Conservation (phyloP, 345 rosid species). For the Dipteronia sinensis region DNA sequence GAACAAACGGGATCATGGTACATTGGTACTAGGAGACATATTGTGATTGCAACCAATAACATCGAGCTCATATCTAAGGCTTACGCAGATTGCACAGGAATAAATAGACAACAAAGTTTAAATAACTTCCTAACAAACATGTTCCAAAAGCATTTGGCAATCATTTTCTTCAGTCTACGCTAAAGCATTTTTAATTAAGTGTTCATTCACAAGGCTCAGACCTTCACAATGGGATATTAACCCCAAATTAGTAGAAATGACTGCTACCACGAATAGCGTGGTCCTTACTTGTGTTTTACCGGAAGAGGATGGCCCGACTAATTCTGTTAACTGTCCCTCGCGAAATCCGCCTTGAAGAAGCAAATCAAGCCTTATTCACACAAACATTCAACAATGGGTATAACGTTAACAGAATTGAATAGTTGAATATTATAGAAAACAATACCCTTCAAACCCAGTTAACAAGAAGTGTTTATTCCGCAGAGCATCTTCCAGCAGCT, state of each 20-base stretch:
- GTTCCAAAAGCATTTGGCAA: no score
- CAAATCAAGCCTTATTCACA: slow-evolving; percentile 55
- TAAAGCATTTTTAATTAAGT: no score
- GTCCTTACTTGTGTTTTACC: slow-evolving; percentile 84
- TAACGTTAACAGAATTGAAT: background rate
- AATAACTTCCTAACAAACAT: no score
- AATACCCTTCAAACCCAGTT: slow-evolving; percentile 67
- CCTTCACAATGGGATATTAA: no score
- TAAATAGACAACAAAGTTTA: no score
- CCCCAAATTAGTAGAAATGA: no score
- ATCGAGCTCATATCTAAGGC: background rate
- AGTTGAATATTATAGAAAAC: no score
- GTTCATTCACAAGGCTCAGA: no score
- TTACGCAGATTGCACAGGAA: background rate
- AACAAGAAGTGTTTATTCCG: slow-evolving; percentile 46
- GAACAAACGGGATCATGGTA: background rate
- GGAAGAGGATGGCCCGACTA: slow-evolving; percentile 85
- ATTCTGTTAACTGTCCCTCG: slow-evolving; percentile 72
- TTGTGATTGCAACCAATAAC: no score
- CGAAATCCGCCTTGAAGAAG: slow-evolving; percentile 70
- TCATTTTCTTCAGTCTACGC: no score
- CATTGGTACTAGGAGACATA: no score
- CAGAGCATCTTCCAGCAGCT: slow-evolving; percentile 54
- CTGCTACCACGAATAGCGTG: no score
- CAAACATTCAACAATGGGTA: slow-evolving; percentile 1